Evolutionary conservation across 345 rosid species (phyloP).

Genomic region (Gossypium herbaceum): DNA sequence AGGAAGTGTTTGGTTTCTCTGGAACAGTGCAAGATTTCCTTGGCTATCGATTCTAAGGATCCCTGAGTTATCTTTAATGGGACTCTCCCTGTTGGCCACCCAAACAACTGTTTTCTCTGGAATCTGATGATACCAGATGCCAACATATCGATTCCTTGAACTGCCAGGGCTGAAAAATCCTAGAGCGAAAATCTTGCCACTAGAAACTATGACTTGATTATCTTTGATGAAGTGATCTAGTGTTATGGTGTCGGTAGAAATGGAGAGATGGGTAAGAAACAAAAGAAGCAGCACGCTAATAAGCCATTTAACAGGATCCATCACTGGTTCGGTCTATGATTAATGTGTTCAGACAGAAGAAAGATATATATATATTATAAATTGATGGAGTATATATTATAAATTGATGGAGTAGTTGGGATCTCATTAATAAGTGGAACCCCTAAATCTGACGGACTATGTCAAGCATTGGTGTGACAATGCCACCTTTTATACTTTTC

Average conservation of each 20-base stretch:
- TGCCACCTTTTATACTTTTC: background rate
- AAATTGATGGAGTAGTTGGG: background rate
- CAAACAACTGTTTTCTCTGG: slow-evolving; percentile 50
- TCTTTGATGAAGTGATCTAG: slow-evolving; percentile 35
- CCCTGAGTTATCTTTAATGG: slow-evolving; percentile 43
- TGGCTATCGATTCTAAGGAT: slow-evolving; percentile 33
- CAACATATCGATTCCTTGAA: slow-evolving; percentile 57
- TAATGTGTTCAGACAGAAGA: background rate
- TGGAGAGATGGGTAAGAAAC: slow-evolving; percentile 20
- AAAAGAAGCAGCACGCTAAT: slow-evolving; percentile 13
- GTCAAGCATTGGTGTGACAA: background rate
- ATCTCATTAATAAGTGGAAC: slow-evolving; percentile 8
- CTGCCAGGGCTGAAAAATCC: slow-evolving; percentile 58
- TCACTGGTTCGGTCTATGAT: background rate
- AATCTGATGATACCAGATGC: slow-evolving; percentile 65
- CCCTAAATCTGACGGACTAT: background rate
- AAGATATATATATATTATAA: background rate
- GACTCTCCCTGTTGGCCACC: slow-evolving; percentile 73
- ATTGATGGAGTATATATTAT: background rate
- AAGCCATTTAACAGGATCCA: slow-evolving; percentile 7
- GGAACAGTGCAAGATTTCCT: slow-evolving; percentile 39
- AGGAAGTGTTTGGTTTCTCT: slow-evolving; percentile 25
- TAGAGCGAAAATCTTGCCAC: slow-evolving; percentile 36
- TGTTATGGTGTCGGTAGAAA: slow-evolving; percentile 18
- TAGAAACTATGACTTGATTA: slow-evolving; percentile 36